These are phyloP conservation scores for Middelhovenomyces tepae DNA, from an alignment of 805 yeast genomes.

Conservation along the genomic window DNA sequence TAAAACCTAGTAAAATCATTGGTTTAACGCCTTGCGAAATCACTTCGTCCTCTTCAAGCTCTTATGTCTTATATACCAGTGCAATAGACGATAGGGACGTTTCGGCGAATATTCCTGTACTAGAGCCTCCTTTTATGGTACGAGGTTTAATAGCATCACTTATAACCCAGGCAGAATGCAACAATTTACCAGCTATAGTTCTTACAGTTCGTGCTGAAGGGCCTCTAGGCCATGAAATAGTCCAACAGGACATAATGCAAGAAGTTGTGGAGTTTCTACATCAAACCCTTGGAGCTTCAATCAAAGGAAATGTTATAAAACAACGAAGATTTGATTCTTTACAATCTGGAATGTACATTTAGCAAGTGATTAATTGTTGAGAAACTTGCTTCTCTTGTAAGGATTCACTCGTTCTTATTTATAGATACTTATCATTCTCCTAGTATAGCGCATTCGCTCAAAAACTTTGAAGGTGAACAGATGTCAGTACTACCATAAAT, in stretches of 20 bases:
- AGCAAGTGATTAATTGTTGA: too few relatives aligned
- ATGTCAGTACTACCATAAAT: slow-evolving; percentile 77
- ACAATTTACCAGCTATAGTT: slow-evolving; percentile 17
- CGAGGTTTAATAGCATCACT: slow-evolving; percentile 27
- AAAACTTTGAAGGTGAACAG: slow-evolving; percentile 24
- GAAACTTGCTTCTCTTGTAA: too few relatives aligned
- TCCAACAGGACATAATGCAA: too few relatives aligned
- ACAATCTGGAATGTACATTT: too few relatives aligned
- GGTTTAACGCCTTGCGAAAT: slow-evolving; percentile 12
- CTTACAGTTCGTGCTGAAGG: slow-evolving; percentile 26
- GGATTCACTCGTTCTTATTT: too few relatives aligned
- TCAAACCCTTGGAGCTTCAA: too few relatives aligned
- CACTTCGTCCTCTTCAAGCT: slow-evolving; percentile 7
- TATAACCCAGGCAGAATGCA: slow-evolving; percentile 20
- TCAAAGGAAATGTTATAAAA: too few relatives aligned
- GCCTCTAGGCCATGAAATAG: slow-evolving; percentile 23
- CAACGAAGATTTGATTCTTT: too few relatives aligned
- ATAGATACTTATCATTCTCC: too few relatives aligned
- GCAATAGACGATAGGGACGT: background rate
- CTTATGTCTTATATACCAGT: slow-evolving; percentile 12
- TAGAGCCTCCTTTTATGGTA: slow-evolving; percentile 24
- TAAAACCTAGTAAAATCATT: slow-evolving; percentile 10
- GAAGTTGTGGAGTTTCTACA: too few relatives aligned
- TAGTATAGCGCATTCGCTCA: slow-evolving; percentile 25
- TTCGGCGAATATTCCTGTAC: slow-evolving; percentile 13